Conservation (phyloP, 139 green algal genomes). For the Auxenochlorella protothecoides region DNA sequence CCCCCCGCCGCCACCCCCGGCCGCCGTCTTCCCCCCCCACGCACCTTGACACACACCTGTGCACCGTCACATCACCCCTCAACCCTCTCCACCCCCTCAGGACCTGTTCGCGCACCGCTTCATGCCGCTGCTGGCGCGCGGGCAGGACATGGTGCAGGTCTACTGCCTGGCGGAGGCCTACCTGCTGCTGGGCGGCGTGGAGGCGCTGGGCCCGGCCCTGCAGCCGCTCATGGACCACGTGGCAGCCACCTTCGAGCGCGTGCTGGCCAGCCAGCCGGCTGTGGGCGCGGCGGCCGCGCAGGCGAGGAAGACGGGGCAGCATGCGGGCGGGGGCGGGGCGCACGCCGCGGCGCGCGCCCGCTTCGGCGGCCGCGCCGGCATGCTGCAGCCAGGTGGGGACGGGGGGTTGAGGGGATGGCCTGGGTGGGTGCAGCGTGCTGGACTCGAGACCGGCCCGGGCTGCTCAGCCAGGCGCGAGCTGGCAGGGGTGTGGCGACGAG, state of each 20-base stretch:
- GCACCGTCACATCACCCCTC: background rate
- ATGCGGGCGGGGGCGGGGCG: conserved; percentile 10
- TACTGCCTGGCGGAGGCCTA: conserved; percentile 52
- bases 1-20: too few relatives aligned
- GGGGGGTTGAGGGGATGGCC: too few relatives aligned
- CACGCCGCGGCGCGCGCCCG: background rate
- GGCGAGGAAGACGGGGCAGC: conserved; percentile 11
- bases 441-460: too few relatives aligned
- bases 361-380: too few relatives aligned
- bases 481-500: too few relatives aligned
- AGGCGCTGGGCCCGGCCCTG: background rate
- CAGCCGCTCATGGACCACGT: background rate
- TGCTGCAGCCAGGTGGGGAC: too few relatives aligned
- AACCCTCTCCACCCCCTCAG: conserved; percentile 1
- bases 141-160: conserved; percentile 36
- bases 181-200: conserved; percentile 33
- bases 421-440: too few relatives aligned
- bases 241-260: background rate
- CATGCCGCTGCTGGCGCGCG: conserved; percentile 33
- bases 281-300: conserved; percentile 20
- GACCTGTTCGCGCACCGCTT: conserved; percentile 40
- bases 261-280: conserved; percentile 8
- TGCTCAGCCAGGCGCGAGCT: too few relatives aligned
- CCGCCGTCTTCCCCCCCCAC: background rate
- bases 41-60: background rate